Evolutionary conservation across 2,329 filamentous ascomycete genomes (phyloP), one percentile per base, ranked within the genome.

Genomic region (Cryphonectria japonica): DNA sequence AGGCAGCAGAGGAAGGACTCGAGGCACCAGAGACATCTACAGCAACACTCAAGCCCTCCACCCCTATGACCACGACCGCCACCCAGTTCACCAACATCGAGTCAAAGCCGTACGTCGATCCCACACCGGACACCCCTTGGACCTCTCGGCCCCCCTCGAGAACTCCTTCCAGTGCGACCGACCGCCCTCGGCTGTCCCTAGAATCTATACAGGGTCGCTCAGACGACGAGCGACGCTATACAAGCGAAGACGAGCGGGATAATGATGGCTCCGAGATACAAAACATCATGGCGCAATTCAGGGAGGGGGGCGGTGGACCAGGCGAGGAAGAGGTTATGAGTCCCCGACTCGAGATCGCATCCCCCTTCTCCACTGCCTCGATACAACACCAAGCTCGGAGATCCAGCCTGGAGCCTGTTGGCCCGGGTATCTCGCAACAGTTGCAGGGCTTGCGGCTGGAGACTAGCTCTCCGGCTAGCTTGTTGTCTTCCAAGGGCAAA

Each of bases 211-310:
- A 87, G 5, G 85, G 86, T 1, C 82, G 85, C 71, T 88, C 87
- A 41, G 85, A 88, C 75, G 89, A 91, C 67, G 88, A 90, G 66
- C 87, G 85, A 75, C 82, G 82, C 71, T 86, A 85, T 68, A 75
- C 84, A 50, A 90, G 86, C 75, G 89, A 91, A 77, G 89, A 90
- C 76, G 87, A 89, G 69, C 87, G 88, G 32, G 90, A 94, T 64
- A 88, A 88, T 66, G 89, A 89, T 67, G 93, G 93, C 1, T 91
- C 92, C 7, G 96, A 99, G 82, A 98, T 99, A 72, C 93, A 98
- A 81, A 97, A 88, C 78, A 98, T 99, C 79, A 98, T 99, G 93
- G 93, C 94, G 73, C 96, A 98, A 81, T 98, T 98, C 76, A 91
- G 92, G 75, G 90, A 93, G 77, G 89, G 89, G 66, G 89, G 89